phyloP scores from a whole-genome alignment of 2,329 filamentous ascomycete genomes.

The Ophiostoma montium region DNA sequence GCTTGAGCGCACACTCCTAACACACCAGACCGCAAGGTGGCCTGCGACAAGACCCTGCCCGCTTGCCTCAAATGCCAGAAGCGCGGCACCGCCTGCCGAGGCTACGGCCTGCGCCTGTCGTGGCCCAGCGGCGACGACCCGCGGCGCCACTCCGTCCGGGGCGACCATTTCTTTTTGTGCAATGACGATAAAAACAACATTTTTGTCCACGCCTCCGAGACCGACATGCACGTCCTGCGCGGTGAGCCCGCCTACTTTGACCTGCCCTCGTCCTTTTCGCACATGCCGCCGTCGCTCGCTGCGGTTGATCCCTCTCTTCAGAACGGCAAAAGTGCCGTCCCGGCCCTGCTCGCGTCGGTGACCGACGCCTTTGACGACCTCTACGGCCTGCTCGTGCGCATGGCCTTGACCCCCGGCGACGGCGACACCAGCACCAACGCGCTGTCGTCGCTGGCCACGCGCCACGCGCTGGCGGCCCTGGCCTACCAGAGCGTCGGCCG shows the following conservation, averaged over 20 bases:
- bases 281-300: not conserved
- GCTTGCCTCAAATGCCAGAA: slow-evolving; percentile 8
- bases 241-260: not conserved
- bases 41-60: slow-evolving; percentile 11
- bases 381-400: slow-evolving; percentile 13
- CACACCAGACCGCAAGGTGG: slow-evolving; percentile 11
- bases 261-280: not conserved
- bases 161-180: not conserved
- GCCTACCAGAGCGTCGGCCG: slow-evolving; percentile 10
- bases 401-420: slow-evolving; percentile 13
- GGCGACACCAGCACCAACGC: no score
- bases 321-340: slow-evolving; percentile 1
- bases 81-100: slow-evolving; percentile 5
- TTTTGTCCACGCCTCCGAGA: not conserved
- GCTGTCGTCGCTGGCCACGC: slow-evolving; percentile 9
- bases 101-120: slow-evolving; percentile 11
- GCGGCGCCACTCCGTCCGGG: not conserved
- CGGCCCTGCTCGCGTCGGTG: slow-evolving; percentile 7
- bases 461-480: slow-evolving; percentile 12
- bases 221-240: not conserved
- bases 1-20: no score
- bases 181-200: not conserved
- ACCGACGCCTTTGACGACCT: slow-evolving; percentile 11
- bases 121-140: slow-evolving; percentile 9
- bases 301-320: not conserved